Conservation (phyloP, 768 basidiomycete species). For the Leccinum longicurvipes region DNA sequence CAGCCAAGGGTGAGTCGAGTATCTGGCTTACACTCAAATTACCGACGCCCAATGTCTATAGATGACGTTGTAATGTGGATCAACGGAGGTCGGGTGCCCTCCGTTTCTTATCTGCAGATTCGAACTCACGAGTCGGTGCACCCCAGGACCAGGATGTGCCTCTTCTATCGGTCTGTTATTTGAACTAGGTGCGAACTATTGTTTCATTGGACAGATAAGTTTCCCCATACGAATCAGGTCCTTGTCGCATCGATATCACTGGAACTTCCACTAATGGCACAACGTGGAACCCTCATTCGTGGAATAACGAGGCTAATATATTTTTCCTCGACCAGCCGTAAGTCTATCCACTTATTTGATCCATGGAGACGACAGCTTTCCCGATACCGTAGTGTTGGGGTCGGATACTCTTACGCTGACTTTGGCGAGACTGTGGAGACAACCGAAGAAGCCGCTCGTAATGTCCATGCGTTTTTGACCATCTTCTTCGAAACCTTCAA, state of each 20-base stretch:
- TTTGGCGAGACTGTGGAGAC: slow-evolving; percentile 66
- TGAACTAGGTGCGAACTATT: slow-evolving; percentile 43
- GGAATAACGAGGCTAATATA: slow-evolving; percentile 65
- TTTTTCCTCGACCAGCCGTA: slow-evolving; percentile 71
- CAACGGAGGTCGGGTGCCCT: slow-evolving; percentile 50
- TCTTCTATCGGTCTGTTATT: slow-evolving; percentile 56
- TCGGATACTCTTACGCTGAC: slow-evolving; percentile 72
- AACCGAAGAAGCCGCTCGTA: slow-evolving; percentile 76
- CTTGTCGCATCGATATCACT: slow-evolving; percentile 57
- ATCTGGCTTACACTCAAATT: not conserved
- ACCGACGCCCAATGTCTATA: slow-evolving; percentile 4
- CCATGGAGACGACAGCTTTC: not conserved
- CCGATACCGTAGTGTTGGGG: slow-evolving; percentile 47
- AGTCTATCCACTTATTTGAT: not conserved
- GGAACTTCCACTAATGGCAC: slow-evolving; percentile 57
- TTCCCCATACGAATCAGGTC: slow-evolving; percentile 37
- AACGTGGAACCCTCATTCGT: slow-evolving; percentile 59
- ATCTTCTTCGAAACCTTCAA: slow-evolving; percentile 81
- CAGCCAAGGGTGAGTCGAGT: slow-evolving; percentile 32
- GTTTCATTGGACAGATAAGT: slow-evolving; percentile 5
- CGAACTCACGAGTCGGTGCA: not conserved
- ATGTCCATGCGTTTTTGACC: slow-evolving; percentile 69
- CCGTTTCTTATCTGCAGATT: not conserved
- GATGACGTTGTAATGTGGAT: slow-evolving; percentile 75
- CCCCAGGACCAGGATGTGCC: slow-evolving; percentile 54